phyloP scores from a whole-genome alignment of 1,284 basidiomycete species.

The Malassezia dermatis region DNA sequence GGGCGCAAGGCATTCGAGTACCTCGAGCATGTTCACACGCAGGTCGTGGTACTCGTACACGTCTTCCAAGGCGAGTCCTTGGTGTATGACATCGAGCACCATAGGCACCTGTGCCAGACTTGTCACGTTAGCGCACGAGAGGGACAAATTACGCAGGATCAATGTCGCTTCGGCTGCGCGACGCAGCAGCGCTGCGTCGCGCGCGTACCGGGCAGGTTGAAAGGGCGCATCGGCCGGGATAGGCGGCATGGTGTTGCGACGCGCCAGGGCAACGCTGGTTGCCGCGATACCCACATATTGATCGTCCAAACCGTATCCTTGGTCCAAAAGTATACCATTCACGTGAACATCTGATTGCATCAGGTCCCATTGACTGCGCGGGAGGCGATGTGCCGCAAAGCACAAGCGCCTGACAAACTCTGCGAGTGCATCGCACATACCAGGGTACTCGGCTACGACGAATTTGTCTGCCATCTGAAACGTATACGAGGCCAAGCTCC shows the following conservation, averaged over 20 bases:
- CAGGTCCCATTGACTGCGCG: conserved; percentile 24
- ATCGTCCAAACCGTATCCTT: conserved; percentile 26
- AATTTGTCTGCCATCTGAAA: conserved; percentile 17
- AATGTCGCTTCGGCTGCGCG: conserved; percentile 31
- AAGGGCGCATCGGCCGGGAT: conserved; percentile 1
- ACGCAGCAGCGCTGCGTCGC: conserved; percentile 29
- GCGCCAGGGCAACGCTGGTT: neutral
- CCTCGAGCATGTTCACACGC: conserved; percentile 36
- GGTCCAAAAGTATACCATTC: conserved; percentile 13
- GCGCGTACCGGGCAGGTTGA: neutral
- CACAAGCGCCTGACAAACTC: conserved; percentile 25
- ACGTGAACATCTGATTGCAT: neutral
- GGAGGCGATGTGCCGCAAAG: conserved; percentile 25
- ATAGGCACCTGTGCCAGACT: conserved; percentile 1
- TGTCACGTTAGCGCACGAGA: conserved; percentile 21
- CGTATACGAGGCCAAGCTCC: conserved; percentile 25
- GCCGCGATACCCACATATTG: neutral
- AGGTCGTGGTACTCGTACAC: conserved; percentile 29
- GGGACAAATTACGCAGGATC: conserved; percentile 30
- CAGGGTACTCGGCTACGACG: conserved; percentile 27
- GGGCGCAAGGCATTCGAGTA: conserved; percentile 29
- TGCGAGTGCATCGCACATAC: conserved; percentile 32
- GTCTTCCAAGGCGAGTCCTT: neutral
- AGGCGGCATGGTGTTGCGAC: neutral
- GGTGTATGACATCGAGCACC: conserved; percentile 1